Base-by-base conservation (phyloP, 2,329 filamentous ascomycete species). In the Alternaria brassicicola region DNA sequence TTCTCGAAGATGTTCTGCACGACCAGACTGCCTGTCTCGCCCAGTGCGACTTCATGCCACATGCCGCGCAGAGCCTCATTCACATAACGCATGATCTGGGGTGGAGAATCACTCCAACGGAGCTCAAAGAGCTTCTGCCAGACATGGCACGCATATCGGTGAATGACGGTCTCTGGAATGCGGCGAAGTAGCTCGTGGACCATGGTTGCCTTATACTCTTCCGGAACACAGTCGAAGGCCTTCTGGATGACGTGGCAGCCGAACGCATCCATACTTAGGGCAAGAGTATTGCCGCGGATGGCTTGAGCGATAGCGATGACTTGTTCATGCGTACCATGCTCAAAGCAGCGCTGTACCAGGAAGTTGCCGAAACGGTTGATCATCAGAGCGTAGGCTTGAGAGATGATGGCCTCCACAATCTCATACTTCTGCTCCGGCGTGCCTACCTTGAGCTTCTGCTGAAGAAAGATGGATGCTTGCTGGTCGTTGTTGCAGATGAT, bases 1-100 rank as follows among this genome's bases (percentile, higher is more conserved):
- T 99, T 99, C 81, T 99, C 95, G 77, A 99, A 99, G 74, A 99
- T 99, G 77, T 99, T 99, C 79, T 99, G 95, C 47, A 99, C 96
- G 43, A 99, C 95, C 69, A 99, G 84, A 77, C 95, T 99, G 60
- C 95, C 95, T 10, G 96, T 99, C 82, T 99, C 95, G 33, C 95
- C 95, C 51, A 98, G 83, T 21, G 96, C 96, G 63, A 99, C 95
- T 73, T 99, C 94, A 73, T 98, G 93, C 95, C 95, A 99, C 93
- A 98, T 98, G 59, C 94, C 94, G 58, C 88, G 86, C 53, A 99
- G 85, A 59, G 95, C 91, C 69, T 98, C 93, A 72, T 99, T 99
- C 79, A 99, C 96, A 71, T 92, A 97, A 72, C 91, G 91, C 95
- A 99, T 99, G 79, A 99, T 97, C 78, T 97, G 93, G 23, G 95